phyloP scores from a whole-genome alignment of 768 basidiomycete species.

The Trametes meyenii region DNA sequence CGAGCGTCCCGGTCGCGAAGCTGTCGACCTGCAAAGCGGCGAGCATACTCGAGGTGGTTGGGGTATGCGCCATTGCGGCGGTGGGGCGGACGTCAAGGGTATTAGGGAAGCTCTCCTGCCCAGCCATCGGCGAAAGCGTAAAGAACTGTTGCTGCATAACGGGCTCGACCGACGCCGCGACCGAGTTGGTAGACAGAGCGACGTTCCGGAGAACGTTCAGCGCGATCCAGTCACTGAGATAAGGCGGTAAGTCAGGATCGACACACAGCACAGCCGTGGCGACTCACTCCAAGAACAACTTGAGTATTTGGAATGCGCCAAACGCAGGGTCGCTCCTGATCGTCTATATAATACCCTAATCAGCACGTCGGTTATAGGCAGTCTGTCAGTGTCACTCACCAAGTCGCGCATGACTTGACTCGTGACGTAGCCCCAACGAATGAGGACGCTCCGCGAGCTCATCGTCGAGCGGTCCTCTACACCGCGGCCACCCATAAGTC shows the following conservation, averaged over 20 bases:
- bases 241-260: slow-evolving; percentile 17
- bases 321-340: slow-evolving; percentile 92
- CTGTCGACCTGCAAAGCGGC: slow-evolving; percentile 81
- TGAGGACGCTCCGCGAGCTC: slow-evolving; percentile 86
- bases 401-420: slow-evolving; percentile 92
- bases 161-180: slow-evolving; percentile 89
- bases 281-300: slow-evolving; percentile 86
- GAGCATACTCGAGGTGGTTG: slow-evolving; percentile 89
- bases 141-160: slow-evolving; percentile 91
- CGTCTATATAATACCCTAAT: slow-evolving; percentile 51
- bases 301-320: slow-evolving; percentile 90
- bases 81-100: slow-evolving; percentile 62
- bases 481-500: slow-evolving; percentile 73
- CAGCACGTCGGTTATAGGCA: background rate
- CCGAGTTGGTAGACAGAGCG: slow-evolving; percentile 87
- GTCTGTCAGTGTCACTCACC: slow-evolving; percentile 45
- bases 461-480: slow-evolving; percentile 77
- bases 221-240: slow-evolving; percentile 82
- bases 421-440: slow-evolving; percentile 92
- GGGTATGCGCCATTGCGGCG: slow-evolving; percentile 75
- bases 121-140: slow-evolving; percentile 85
- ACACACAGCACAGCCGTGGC: slow-evolving; percentile 4
- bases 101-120: slow-evolving; percentile 73
- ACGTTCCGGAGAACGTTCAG: slow-evolving; percentile 86
- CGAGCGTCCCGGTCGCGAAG: slow-evolving; percentile 67